These are phyloP conservation scores for Phyllachora maydis DNA, from an alignment of 2,329 filamentous ascomycete genomes.

Conservation along the genomic window DNA sequence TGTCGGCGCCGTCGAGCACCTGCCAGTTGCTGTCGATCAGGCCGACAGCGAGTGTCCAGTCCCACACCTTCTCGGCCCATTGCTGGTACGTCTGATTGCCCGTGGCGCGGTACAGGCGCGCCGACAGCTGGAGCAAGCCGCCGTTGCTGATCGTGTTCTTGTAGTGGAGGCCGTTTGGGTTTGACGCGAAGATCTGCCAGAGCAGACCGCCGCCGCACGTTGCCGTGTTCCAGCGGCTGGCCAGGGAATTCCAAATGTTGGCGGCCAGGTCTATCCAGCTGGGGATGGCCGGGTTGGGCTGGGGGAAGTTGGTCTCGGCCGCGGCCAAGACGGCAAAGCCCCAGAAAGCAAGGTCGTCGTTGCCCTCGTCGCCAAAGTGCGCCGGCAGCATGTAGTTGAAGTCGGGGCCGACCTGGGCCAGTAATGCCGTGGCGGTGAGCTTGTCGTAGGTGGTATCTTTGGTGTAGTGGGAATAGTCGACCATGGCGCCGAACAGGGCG, in stretches of 20 bases:
- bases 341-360: slow-evolving; percentile 63
- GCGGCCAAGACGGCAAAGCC: slow-evolving; percentile 45
- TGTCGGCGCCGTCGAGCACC: slow-evolving; percentile 42
- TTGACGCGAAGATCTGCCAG: slow-evolving; percentile 66
- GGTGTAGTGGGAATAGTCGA: slow-evolving; percentile 51
- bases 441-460: slow-evolving; percentile 40
- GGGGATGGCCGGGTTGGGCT: slow-evolving; percentile 32
- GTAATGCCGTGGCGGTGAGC: slow-evolving; percentile 33
- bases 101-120: slow-evolving; percentile 51
- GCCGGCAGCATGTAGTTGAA: slow-evolving; percentile 37
- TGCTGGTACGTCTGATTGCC: slow-evolving; percentile 43
- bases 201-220: slow-evolving; percentile 51
- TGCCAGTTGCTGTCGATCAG: slow-evolving; percentile 33
- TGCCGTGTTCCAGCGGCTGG: slow-evolving; percentile 45
- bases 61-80: slow-evolving; percentile 46
- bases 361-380: slow-evolving; percentile 41
- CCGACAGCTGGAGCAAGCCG: slow-evolving; percentile 64
- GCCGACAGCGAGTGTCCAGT: slow-evolving; percentile 37
- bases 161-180: slow-evolving; percentile 57
- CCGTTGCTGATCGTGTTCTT: slow-evolving; percentile 71
- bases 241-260: slow-evolving; percentile 55
- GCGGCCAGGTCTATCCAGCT: slow-evolving; percentile 45
- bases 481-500: slow-evolving; percentile 43
- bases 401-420: slow-evolving; percentile 33
- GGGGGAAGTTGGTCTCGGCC: slow-evolving; percentile 46